phyloP scores from a whole-genome alignment of 768 basidiomycete genomes.

The Lentinula aciculospora region DNA sequence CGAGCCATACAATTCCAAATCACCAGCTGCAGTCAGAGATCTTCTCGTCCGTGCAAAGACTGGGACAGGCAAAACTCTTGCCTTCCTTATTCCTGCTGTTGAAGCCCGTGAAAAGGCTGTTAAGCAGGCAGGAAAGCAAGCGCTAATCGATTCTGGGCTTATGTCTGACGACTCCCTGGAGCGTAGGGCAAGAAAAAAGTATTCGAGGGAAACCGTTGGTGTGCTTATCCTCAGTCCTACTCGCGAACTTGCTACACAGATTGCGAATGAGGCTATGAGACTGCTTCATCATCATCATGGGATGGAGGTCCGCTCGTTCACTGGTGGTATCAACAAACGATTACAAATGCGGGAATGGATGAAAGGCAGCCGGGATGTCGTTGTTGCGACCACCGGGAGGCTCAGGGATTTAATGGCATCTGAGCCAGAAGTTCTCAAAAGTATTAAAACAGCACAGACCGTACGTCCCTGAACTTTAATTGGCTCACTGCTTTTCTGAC shows the following conservation, averaged over 20 bases:
- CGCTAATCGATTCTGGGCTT: constrained; percentile 36
- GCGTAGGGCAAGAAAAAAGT: constrained; percentile 25
- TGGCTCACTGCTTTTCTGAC: constrained; percentile 6
- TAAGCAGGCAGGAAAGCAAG: constrained; percentile 34
- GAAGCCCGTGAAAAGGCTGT: constrained; percentile 66
- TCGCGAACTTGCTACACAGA: constrained; percentile 85
- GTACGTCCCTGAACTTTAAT: constrained; percentile 31
- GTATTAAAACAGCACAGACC: constrained; percentile 49
- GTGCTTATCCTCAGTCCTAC: constrained; percentile 85
- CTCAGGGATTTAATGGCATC: constrained; percentile 65
- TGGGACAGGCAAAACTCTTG: constrained; percentile 86
- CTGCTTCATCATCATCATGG: constrained; percentile 55
- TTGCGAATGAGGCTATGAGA: constrained; percentile 75
- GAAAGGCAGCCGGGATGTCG: constrained; percentile 63
- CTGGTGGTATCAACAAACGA: constrained; percentile 68
- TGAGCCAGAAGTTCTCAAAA: constrained; percentile 48
- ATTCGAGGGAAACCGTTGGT: constrained; percentile 50
- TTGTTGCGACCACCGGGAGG: constrained; percentile 89
- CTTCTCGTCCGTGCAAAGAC: constrained; percentile 84
- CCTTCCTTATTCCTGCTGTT: constrained; percentile 82
- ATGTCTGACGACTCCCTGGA: constrained; percentile 22
- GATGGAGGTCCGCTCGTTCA: constrained; percentile 68
- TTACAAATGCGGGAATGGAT: constrained; percentile 66
- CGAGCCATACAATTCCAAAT: constrained; percentile 36
- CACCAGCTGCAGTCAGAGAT: constrained; percentile 43